phyloP scores from a whole-genome alignment of 1,284 basidiomycete species.

The Peniophora sp. region DNA sequence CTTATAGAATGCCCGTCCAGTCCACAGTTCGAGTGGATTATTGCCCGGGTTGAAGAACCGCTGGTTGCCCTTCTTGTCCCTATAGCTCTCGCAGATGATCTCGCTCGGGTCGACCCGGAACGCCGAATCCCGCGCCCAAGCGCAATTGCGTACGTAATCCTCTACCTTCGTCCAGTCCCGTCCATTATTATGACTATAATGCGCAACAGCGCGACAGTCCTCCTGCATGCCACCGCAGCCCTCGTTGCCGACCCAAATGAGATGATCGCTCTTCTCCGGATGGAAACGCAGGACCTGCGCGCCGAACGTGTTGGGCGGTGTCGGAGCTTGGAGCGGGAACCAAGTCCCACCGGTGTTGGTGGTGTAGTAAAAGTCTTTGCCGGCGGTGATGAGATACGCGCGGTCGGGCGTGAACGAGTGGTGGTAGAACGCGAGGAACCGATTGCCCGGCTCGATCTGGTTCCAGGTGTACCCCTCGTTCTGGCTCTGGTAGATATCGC shows the following conservation, averaged over 20 bases:
- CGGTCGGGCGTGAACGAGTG: slow-evolving; percentile 76
- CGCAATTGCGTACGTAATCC: slow-evolving; percentile 83
- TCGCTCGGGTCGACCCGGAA: slow-evolving; percentile 77
- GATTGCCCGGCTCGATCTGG: slow-evolving; percentile 46
- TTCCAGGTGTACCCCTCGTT: slow-evolving; percentile 95
- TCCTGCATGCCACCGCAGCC: slow-evolving; percentile 45
- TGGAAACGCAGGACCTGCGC: slow-evolving; percentile 84
- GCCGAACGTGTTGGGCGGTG: slow-evolving; percentile 74
- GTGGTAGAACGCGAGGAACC: slow-evolving; percentile 80
- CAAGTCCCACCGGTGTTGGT: slow-evolving; percentile 77
- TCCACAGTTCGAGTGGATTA: slow-evolving; percentile 76
- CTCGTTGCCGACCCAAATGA: slow-evolving; percentile 84
- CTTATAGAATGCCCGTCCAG: slow-evolving; percentile 69
- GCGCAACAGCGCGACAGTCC: slow-evolving; percentile 67
- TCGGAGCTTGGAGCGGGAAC: slow-evolving; percentile 54
- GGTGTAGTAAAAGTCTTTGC: slow-evolving; percentile 68
- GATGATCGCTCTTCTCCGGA: slow-evolving; percentile 68
- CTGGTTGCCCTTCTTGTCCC: slow-evolving; percentile 80
- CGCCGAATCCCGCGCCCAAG: slow-evolving; percentile 82
- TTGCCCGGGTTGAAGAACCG: slow-evolving; percentile 38
- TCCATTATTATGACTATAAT: slow-evolving; percentile 75
- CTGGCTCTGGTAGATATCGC: slow-evolving; percentile 84
- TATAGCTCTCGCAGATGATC: slow-evolving; percentile 90
- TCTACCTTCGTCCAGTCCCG: slow-evolving; percentile 74
- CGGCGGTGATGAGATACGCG: slow-evolving; percentile 83